Conservation (phyloP, 192 early-diverging fungal genomes). For the Phlyctochytrium planicorne region DNA sequence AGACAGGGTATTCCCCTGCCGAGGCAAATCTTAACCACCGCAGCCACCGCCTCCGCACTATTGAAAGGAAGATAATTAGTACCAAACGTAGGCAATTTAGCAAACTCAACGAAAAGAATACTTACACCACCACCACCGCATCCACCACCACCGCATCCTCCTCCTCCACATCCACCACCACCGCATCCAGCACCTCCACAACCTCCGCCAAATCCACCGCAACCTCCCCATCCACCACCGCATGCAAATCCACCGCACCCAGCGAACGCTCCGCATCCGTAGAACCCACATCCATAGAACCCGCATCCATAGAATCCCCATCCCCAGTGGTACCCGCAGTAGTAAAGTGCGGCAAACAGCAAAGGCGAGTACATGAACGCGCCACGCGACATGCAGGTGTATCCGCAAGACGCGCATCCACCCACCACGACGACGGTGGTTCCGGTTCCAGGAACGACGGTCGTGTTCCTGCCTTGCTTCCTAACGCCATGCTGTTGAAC, state of each 20-base stretch:
- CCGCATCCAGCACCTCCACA: slow-evolving; percentile 9
- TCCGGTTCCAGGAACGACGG: background rate
- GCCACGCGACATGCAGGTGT: slow-evolving; percentile 1
- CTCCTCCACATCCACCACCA: slow-evolving; percentile 4
- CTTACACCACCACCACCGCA: background rate
- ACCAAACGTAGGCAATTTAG: too few relatives aligned
- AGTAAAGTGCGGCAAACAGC: background rate
- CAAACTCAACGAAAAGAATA: too few relatives aligned
- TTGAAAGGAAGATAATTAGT: too few relatives aligned
- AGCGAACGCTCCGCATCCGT: background rate
- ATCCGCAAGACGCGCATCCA: slow-evolving; percentile 5
- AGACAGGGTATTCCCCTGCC: too few relatives aligned
- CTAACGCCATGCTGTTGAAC: background rate
- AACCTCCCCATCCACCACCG: background rate
- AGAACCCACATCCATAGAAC: background rate
- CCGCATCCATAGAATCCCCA: slow-evolving; percentile 2
- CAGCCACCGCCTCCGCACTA: too few relatives aligned
- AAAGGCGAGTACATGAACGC: background rate
- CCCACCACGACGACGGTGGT: background rate
- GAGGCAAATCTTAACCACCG: too few relatives aligned
- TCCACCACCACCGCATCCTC: background rate
- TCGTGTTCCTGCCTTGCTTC: background rate
- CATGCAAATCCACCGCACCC: slow-evolving; percentile 3
- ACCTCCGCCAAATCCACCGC: slow-evolving; percentile 1
- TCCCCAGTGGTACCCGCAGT: background rate